Base-by-base conservation (phyloP, 2,329 filamentous ascomycete species). In the Lasiodiplodia theobromae region DNA sequence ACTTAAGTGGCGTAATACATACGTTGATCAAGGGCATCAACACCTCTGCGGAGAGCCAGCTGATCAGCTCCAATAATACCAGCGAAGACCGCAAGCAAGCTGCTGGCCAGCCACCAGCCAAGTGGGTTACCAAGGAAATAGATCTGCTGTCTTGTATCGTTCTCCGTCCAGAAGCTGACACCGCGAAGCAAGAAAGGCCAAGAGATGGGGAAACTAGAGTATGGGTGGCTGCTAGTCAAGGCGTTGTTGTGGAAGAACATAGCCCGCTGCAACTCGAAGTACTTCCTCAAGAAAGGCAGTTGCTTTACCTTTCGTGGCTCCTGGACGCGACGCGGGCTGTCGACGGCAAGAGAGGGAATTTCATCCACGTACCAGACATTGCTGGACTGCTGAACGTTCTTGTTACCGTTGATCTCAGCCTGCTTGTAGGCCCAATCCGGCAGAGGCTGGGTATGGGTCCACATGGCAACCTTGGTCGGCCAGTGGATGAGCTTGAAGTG, bases 161-260 rank as follows among this genome's bases (percentile, higher is more conserved):
- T 94, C 79, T 98, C 92, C 10, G 96, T 99, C 96, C 96, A 99
- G 90, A 99, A 99, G 82, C 94, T 97, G 74, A 99, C 95, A 82
- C 96, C 96, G 37, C 96, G 91, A 68, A 99, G 88, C 77, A 99
- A 86, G 88, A 99, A 98, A 1, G 96, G 96, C 96, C 96, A 99
- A 77, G 97, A 93, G 83, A 96, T 96, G 7, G 96, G 96, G 78
- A 94, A 91, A 75, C 93, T 97, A 52, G 96, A 89, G 80, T 99
- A 99, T 1, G 96, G 96, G 80, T 99, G 96, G 78, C 93, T 97
- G 83, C 94, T 96, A 54, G 96, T 99, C 77, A 99, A 85, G 75
- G 96, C 95, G 81, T 94, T 98, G 87, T 99, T 99, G 86, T 99
- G 96, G 87, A 92, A 95, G 87, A 99, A 99, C 94, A 99, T 99